Evolutionary conservation across 805 yeast species (phyloP), one percentile per base, ranked within the genome.

Genomic region (Zygosaccharomyces siamensis): DNA sequence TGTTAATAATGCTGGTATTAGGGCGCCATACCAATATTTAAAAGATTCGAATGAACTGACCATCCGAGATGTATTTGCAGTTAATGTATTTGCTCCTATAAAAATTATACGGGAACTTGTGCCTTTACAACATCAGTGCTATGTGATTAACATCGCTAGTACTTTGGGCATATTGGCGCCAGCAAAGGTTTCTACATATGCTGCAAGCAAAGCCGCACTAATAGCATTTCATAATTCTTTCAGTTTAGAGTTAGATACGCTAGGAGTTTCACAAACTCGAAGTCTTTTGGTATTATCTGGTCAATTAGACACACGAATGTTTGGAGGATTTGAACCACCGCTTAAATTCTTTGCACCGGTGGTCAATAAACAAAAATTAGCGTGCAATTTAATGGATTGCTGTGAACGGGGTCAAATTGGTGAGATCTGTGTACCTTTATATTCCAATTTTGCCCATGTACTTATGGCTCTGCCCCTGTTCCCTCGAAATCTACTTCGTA

Each of bases 191-290:
- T 83, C 83, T 39, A 85, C 83, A 0, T 90, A 90, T 61, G 95
- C 95, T 0, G 92, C 96, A 0, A 79, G 93, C 5, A 90, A 90
- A 62, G 84, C 96, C 0, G 93, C 95, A 0, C 64, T 87, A 12
- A 77, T 89, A 40, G 89, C 95, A 1, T 66, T 89, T 10, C 96
- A 89, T 60, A 96, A 89, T 63, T 82, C 93, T 0, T 70, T 87
- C 31, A 80, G 88, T 0, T 83, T 80, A 57, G 97, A 90, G 64
- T 59, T 84, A 1, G 77, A 80, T 0, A 66, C 74, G 5, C 58
- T 74, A 31, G 68, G 67, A 39, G 63, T 67, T 1, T 58, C 67
- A 2, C 83, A 86, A 7, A 78, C 87, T 31, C 78, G 86, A 55
- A 84, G 93, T 0, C 68, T 90, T 45, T 69, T 90, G 20, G 79